A percentile compares a stretch with the other conserved stretches of the same genome.
phyloP scores from a whole-genome alignment of 2,329 filamentous ascomycete genomes.

The Dryadomyces quercivorus region DNA sequence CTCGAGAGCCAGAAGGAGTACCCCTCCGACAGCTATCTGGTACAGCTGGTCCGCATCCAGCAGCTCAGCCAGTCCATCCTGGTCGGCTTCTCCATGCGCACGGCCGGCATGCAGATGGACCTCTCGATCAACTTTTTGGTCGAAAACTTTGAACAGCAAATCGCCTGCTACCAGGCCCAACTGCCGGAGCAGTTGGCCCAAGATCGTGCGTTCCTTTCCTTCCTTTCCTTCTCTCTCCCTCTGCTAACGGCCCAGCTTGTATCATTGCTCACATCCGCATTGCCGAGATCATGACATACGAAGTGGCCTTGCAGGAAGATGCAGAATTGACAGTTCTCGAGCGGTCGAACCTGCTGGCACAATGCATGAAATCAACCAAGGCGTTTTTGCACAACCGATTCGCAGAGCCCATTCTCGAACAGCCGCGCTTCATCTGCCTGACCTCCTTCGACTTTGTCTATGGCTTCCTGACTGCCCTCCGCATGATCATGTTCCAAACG shows the following conservation, averaged over 20 bases:
- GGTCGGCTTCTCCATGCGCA: constrained; percentile 23
- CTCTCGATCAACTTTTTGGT: constrained; percentile 29
- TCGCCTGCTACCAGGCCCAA: constrained; percentile 18
- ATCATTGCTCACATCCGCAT: constrained; percentile 30
- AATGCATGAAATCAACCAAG: constrained; percentile 27
- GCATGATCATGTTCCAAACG: constrained; percentile 30
- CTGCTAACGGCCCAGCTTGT: constrained; percentile 17
- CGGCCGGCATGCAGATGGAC: constrained; percentile 16
- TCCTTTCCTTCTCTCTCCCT: not conserved
- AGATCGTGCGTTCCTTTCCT: constrained; percentile 1
- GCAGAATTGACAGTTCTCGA: constrained; percentile 22
- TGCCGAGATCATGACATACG: constrained; percentile 34
- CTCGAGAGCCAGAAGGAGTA: constrained; percentile 29
- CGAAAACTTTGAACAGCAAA: constrained; percentile 29
- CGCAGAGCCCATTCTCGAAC: constrained; percentile 11
- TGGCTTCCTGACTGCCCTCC: constrained; percentile 31
- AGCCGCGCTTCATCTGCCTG: constrained; percentile 29
- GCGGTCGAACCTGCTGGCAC: constrained; percentile 33
- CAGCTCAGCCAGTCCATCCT: constrained; percentile 35
- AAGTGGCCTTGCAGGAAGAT: constrained; percentile 30
- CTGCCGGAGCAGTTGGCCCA: constrained; percentile 1
- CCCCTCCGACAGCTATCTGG: constrained; percentile 29
- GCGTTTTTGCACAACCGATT: constrained; percentile 25
- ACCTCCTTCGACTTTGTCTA: constrained; percentile 35
- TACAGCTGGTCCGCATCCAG: constrained; percentile 34